Conservation (phyloP, 805 yeast species). For the Wickerhamomyces mucosus region DNA sequence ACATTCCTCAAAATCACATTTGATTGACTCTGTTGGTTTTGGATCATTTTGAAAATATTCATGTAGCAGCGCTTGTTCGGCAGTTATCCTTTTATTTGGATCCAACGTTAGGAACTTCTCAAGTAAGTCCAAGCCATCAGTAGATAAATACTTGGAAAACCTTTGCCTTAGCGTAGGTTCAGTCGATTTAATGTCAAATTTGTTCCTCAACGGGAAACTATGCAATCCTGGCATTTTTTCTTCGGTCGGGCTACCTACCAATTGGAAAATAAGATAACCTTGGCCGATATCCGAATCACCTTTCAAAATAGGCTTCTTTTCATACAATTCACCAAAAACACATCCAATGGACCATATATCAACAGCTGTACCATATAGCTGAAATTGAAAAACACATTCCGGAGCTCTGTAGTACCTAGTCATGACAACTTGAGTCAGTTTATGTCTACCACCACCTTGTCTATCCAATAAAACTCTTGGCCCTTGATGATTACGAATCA, state of each 20-base stretch:
- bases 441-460: slow-evolving; percentile 35
- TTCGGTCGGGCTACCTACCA: slow-evolving; percentile 70
- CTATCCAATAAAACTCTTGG: slow-evolving; percentile 27
- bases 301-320: slow-evolving; percentile 70
- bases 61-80: slow-evolving; percentile 66
- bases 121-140: slow-evolving; percentile 45
- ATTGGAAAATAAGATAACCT: slow-evolving; percentile 66
- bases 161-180: slow-evolving; percentile 36
- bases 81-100: slow-evolving; percentile 68
- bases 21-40: slow-evolving; percentile 48
- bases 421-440: slow-evolving; percentile 68
- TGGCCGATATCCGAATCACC: slow-evolving; percentile 87
- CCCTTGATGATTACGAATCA: slow-evolving; percentile 72
- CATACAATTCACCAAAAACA: slow-evolving; percentile 85
- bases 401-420: slow-evolving; percentile 99
- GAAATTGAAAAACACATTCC: slow-evolving; percentile 79
- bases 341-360: slow-evolving; percentile 99
- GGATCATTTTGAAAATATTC: slow-evolving; percentile 63
- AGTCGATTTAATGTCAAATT: slow-evolving; percentile 14
- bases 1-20: slow-evolving; percentile 54
- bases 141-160: slow-evolving; percentile 31
- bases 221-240: slow-evolving; percentile 31
- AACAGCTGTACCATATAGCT: slow-evolving; percentile 83
- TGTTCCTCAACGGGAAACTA: slow-evolving; percentile 6
- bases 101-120: slow-evolving; percentile 56